Evolutionary conservation across 2,329 filamentous ascomycete genomes (phyloP).

Genomic region (Macrophomina pseudophaseolina): DNA sequence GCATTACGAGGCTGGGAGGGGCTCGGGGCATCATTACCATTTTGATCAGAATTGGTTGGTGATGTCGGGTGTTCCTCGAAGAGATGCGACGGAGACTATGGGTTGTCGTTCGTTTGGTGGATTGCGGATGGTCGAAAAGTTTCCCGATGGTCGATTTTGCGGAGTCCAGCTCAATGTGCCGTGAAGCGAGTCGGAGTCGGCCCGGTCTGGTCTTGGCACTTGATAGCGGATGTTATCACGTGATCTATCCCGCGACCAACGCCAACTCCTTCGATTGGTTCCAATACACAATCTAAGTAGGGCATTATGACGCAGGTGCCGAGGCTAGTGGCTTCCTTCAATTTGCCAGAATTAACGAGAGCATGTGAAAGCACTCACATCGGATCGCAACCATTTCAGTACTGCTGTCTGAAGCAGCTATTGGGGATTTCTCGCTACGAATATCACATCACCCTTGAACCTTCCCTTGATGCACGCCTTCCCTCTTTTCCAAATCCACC

Average conservation of each 20-base stretch:
- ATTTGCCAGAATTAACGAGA: not conserved
- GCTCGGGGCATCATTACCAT: constrained; percentile 41
- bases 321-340: not conserved
- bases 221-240: not conserved
- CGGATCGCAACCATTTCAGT: constrained; percentile 4
- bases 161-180: constrained; percentile 19
- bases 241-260: not conserved
- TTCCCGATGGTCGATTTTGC: constrained; percentile 25
- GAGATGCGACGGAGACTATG: constrained; percentile 32
- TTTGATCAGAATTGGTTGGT: constrained; percentile 38
- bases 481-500: constrained; percentile 19
- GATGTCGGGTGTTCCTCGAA: constrained; percentile 53
- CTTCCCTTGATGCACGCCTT: constrained; percentile 2
- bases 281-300: not conserved
- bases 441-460: constrained; percentile 11
- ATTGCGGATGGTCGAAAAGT: constrained; percentile 18
- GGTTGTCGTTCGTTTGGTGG: constrained; percentile 20
- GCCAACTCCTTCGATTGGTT: not conserved
- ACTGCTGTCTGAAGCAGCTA: constrained; percentile 8
- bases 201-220: constrained; percentile 14
- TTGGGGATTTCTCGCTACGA: constrained; percentile 14
- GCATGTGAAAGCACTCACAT: not conserved
- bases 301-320: not conserved
- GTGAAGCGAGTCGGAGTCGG: constrained; percentile 20
- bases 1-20: not conserved